These are phyloP conservation scores for Buxus sempervirens DNA, from an alignment of 164 flowering plant genomes.

Conservation along the genomic window DNA sequence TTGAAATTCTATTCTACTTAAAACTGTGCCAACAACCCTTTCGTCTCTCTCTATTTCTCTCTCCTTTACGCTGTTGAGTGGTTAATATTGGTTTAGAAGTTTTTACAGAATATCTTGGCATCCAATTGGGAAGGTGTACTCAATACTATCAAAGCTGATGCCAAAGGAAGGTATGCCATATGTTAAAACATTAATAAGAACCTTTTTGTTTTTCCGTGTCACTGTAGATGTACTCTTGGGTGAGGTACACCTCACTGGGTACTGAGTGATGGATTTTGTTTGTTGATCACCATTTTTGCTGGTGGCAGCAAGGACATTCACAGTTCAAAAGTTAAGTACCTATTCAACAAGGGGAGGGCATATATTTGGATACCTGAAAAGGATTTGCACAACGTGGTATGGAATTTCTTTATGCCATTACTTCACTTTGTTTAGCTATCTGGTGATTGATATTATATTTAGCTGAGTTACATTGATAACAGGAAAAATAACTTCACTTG, in stretches of 20 bases:
- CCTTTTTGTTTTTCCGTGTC: not conserved
- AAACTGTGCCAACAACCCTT: no score
- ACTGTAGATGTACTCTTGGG: no score
- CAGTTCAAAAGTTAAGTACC: constrained; percentile 65
- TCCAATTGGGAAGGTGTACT: constrained; percentile 77
- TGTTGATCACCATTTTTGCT: constrained; percentile 7
- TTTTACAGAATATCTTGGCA: constrained; percentile 66
- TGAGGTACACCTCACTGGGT: not conserved
- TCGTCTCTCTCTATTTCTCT: no score
- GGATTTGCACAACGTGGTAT: constrained; percentile 85
- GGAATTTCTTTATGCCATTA: not conserved
- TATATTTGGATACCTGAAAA: constrained; percentile 75
- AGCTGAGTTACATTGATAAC: no score
- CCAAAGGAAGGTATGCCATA: constrained; percentile 65
- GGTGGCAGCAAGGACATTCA: constrained; percentile 60
- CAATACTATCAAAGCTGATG: constrained; percentile 75
- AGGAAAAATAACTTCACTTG: no score
- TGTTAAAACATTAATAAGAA: not conserved
- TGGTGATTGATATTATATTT: no score
- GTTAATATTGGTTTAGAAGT: not conserved
- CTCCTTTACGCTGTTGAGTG: not conserved
- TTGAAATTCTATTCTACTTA: no score
- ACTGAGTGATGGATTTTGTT: not conserved
- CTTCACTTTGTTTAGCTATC: no score
- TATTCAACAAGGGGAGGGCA: constrained; percentile 67